phyloP scores from a whole-genome alignment of 1,139 yeast genomes.

The Protomyces lactucae-debilis region DNA sequence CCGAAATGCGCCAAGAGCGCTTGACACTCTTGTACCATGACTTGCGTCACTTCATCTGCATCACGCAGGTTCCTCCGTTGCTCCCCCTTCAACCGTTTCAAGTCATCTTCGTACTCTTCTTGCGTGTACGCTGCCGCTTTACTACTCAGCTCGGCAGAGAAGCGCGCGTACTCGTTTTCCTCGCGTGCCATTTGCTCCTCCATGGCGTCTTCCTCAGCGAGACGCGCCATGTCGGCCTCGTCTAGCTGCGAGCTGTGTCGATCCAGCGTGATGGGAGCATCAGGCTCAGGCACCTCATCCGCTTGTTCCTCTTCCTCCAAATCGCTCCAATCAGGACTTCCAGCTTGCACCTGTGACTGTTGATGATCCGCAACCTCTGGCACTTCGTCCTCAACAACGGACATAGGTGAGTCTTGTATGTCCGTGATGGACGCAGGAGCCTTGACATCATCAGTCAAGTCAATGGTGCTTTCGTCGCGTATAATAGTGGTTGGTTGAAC shows the following conservation, averaged over 20 bases:
- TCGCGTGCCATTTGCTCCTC: slow-evolving; percentile 61
- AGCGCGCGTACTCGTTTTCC: slow-evolving; percentile 63
- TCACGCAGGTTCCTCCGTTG: slow-evolving; percentile 70
- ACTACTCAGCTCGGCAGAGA: slow-evolving; percentile 48
- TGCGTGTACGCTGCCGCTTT: slow-evolving; percentile 12
- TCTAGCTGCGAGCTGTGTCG: slow-evolving; percentile 22
- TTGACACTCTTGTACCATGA: slow-evolving; percentile 86
- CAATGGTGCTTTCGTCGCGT: background rate
- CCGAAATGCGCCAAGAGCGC: slow-evolving; percentile 82
- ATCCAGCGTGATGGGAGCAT: background rate
- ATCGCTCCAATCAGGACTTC: background rate
- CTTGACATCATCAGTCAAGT: background rate
- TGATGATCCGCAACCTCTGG: background rate
- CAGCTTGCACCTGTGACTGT: background rate
- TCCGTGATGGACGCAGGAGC: too few species aligned
- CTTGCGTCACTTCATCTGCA: slow-evolving; percentile 82
- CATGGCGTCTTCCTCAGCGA: slow-evolving; percentile 64
- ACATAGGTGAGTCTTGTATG: background rate
- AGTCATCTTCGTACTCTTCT: slow-evolving; percentile 48
- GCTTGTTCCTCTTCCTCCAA: background rate
- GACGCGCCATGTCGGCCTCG: slow-evolving; percentile 26
- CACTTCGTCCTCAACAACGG: background rate
- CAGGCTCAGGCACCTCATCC: background rate
- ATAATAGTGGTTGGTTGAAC: background rate
- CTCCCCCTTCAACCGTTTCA: slow-evolving; percentile 51